Conservation (phyloP, 176 grass and related monocot genomes). For the Bromus sterilis region DNA sequence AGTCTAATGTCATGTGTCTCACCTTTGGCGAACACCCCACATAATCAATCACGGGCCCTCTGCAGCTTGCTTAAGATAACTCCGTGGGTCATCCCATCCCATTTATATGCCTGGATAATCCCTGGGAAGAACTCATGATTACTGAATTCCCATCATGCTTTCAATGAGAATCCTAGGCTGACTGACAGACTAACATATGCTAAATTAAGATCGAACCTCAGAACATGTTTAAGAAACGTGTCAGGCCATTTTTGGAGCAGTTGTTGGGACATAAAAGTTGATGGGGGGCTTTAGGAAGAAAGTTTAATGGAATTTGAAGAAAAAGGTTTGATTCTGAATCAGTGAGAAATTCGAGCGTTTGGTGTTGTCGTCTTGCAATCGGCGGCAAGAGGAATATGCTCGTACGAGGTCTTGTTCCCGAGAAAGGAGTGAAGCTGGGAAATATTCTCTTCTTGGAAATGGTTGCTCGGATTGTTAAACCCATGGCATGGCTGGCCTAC, state of each 20-base stretch:
- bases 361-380: not conserved
- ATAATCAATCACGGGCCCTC: constrained; percentile 8
- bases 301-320: not conserved
- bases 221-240: not conserved
- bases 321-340: not conserved
- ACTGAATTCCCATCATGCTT: not conserved
- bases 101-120: constrained; percentile 2
- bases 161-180: constrained; percentile 25
- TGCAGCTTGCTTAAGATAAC: constrained; percentile 25
- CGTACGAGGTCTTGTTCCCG: not conserved
- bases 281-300: too few relatives aligned
- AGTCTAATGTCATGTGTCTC: constrained; percentile 21
- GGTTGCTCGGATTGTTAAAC: not conserved
- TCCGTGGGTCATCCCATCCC: not conserved
- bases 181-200: not conserved
- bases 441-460: not conserved
- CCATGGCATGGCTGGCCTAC: not conserved
- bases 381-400: not conserved
- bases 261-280: too few relatives aligned
- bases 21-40: constrained; percentile 24
- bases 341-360: not conserved
- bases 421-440: not conserved
- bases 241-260: not conserved
- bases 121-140: not conserved
- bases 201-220: not conserved